Percentiles rank a stretch among this genome's conserved stretches.
Conservation (phyloP, 176 grass and related monocot species). For the Oryza brachyantha region DNA sequence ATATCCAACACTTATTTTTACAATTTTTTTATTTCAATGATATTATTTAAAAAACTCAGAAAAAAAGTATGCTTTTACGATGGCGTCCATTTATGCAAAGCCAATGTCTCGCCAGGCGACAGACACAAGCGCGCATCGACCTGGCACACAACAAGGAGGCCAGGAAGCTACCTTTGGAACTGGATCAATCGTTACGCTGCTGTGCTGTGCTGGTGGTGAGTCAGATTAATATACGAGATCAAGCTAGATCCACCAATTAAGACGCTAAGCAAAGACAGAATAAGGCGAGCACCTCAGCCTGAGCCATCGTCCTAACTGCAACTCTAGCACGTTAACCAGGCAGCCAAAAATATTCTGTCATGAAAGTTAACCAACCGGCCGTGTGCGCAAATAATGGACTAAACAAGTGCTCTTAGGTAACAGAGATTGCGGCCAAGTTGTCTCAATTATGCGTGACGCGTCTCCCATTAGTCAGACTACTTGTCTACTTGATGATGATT, state of each 20-base stretch:
- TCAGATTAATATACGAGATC: no score
- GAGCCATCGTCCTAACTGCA: not conserved
- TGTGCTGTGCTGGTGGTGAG: not conserved
- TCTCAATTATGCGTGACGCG: not conserved
- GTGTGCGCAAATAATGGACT: not conserved
- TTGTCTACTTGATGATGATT: not conserved
- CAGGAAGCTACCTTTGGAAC: not conserved
- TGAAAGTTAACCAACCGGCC: not conserved
- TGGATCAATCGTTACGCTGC: not conserved
- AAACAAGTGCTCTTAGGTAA: not conserved
- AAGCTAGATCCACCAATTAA: not conserved
- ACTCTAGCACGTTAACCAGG: not conserved
- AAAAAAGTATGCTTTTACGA: no score
- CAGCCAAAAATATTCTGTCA: not conserved
- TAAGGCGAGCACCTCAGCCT: slow-evolving; percentile 37
- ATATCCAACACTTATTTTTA: no score
- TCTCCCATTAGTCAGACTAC: not conserved
- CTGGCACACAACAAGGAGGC: not conserved
- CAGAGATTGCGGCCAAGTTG: no score
- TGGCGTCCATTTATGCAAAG: not conserved
- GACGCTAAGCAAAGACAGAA: not conserved
- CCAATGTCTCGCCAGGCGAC: not conserved
- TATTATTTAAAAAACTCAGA: no score
- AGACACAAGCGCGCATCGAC: no score
- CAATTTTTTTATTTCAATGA: no score